Base-by-base conservation (phyloP, 2,329 filamentous ascomycete species). In the Colletotrichum magnum region DNA sequence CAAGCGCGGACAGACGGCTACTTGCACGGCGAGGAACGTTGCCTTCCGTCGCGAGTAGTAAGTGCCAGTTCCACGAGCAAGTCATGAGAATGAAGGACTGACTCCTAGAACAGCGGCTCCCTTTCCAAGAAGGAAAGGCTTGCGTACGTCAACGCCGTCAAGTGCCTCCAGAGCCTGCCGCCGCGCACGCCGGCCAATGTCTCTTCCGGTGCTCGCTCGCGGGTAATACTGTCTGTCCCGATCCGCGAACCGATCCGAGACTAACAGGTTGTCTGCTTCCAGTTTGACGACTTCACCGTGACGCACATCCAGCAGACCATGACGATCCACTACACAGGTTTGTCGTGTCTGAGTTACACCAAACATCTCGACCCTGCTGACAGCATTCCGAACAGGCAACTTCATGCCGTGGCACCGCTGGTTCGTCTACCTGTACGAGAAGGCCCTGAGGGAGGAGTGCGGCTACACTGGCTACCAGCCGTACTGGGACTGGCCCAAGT, bases 171-270 rank as follows among this genome's bases (percentile, higher is more conserved):
- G 71, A 72, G 71, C 3, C 75, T 78, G 70, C 81, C 83, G 2
- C 71, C 83, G 5, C 74, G 73, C 36, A 79, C 79, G 0, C 77
- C 79, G 1, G 67, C 76, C 0, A 72, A 74, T 1, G 75, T 79
- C 12, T 81, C 79, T 0, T 77, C 84, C 0, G 86, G 85, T 3
- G 83, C 81, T 5, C 78, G 77, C 64, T 82, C 78, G 7, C 71
- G 84, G 70, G 86, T 82, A 70, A 86, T 87, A 18, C 72, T 85
- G 87, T 69, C 87, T 82, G 52, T 77, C 85, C 87, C 67, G 80
- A 87, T 63, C 81, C 84, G 63, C 79, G 83, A 70, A 85, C 85
- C 0, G 58, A 61, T 52, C 36, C 48, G 48, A 52, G 32, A 61
- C 43, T 53, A 52, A 61, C 48, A 12, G 0, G 5, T 51, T 51